Percentiles rank a stretch among this genome's conserved stretches.
These are phyloP conservation scores for Meyerozyma smithsonii DNA, from an alignment of 1,139 yeast species.

Conservation along the genomic window DNA sequence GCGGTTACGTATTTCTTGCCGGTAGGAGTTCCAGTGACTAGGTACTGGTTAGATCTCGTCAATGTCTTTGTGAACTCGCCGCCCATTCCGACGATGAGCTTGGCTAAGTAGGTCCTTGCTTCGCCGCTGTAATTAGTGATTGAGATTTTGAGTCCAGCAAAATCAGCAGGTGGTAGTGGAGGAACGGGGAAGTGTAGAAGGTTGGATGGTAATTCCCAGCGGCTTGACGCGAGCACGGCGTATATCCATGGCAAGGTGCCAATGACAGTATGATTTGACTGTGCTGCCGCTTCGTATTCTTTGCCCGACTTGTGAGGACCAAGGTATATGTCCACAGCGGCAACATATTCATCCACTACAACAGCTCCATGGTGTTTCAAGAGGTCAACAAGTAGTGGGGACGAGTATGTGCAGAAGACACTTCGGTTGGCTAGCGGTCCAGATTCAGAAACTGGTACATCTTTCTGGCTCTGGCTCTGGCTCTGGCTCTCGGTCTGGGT, in stretches of 20 bases:
- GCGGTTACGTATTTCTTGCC: constrained; percentile 82
- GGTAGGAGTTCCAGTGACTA: constrained; percentile 60
- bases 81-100: constrained; percentile 65
- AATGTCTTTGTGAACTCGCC: constrained; percentile 72
- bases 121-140: constrained; percentile 84
- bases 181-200: constrained; percentile 75
- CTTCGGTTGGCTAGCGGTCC: neutral
- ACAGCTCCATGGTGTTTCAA: constrained; percentile 29
- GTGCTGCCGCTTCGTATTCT: constrained; percentile 29
- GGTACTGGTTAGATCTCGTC: constrained; percentile 62
- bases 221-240: constrained; percentile 50
- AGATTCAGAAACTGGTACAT: neutral
- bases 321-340: constrained; percentile 52
- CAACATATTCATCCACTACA: constrained; percentile 13
- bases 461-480: neutral
- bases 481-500: neutral
- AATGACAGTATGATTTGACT: constrained; percentile 30
- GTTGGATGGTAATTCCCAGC: constrained; percentile 58
- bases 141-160: constrained; percentile 52
- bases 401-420: neutral
- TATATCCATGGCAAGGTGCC: constrained; percentile 79
- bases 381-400: neutral
- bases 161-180: constrained; percentile 42
- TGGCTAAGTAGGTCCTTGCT: constrained; percentile 66
- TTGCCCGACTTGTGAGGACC: constrained; percentile 62